Evolutionary conservation across 2,329 filamentous ascomycete species (phyloP).

Genomic region (Penicillium sp.): DNA sequence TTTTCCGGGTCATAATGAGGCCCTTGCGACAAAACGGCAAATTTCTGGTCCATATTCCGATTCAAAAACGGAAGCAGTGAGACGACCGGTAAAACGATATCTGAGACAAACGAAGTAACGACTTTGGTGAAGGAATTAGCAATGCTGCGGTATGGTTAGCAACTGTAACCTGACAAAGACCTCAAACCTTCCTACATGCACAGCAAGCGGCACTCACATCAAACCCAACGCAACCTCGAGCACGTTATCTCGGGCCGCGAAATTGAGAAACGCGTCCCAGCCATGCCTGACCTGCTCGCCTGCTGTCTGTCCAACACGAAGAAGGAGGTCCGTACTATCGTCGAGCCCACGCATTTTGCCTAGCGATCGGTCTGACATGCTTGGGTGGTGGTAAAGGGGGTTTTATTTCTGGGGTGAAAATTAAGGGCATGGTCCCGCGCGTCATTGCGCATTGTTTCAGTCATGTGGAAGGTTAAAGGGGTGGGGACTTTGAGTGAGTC

Average conservation of each 20-base stretch:
- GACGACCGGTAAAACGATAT: slow-evolving; percentile 68
- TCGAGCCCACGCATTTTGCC: slow-evolving; percentile 30
- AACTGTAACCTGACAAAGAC: background rate
- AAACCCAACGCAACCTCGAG: slow-evolving; percentile 73
- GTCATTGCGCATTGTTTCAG: slow-evolving; percentile 14
- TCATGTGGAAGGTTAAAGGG: slow-evolving; percentile 9
- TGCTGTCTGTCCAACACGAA: slow-evolving; percentile 41
- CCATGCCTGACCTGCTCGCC: slow-evolving; percentile 50
- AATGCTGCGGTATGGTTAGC: slow-evolving; percentile 43
- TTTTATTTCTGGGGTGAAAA: background rate
- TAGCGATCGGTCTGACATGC: background rate
- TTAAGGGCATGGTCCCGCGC: background rate
- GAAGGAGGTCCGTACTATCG: slow-evolving; percentile 29
- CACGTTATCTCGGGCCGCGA: slow-evolving; percentile 72
- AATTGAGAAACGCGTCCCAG: slow-evolving; percentile 68
- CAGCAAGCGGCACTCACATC: slow-evolving; percentile 55
- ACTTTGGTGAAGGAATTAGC: slow-evolving; percentile 70
- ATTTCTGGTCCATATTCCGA: slow-evolving; percentile 73
- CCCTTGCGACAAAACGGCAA: slow-evolving; percentile 63
- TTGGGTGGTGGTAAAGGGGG: background rate
- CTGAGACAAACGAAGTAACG: slow-evolving; percentile 70
- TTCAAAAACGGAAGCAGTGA: slow-evolving; percentile 69
- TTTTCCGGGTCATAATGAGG: slow-evolving; percentile 51
- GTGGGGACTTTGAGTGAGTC: slow-evolving; percentile 1
- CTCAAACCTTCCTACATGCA: too few relatives aligned